Base-by-base conservation (phyloP, 345 rosid genomes). In the Pseudoturritis turrita region DNA sequence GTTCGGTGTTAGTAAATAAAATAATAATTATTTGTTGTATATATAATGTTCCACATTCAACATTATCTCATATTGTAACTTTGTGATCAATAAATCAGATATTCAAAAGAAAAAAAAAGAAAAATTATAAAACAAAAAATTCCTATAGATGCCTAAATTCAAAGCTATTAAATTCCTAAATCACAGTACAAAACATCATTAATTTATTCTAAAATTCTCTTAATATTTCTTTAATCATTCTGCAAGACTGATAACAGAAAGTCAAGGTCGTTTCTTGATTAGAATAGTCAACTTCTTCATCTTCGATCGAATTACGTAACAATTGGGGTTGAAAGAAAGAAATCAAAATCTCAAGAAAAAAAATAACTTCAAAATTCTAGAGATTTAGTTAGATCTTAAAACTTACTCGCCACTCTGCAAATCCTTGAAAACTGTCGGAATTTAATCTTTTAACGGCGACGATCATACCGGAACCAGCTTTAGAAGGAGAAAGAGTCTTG, bases 391-490 rank as follows among this genome's bases (percentile, higher is more conserved):
- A 49, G 54, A 44, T 44, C 68, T 7, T 2, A 33, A 33, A 33
- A 33, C 37, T 67, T 80, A 92, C 97, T 78, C 88, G 90, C 98
- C 98, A 93, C 63, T 89, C 88, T 31, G 84, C 73, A 58, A 86
- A 85, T 3, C 96, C 97, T 79, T 90, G 96, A 71, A 75, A 52
- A 45, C 96, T 82, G 56, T 83, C 89, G 0, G 84, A 52, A 71
- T 85, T 93, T 70, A 87, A 67, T 82, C 87, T 87, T 82, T 90
- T 93, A 70, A 93, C 80, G 52, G 97, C 97, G 61, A 91, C 91
- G 25, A 71, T 56, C 79, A 85, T 83, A 26, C 96, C 97, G 26
- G 55, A 54, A 35, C 88, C 92, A 45, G 51, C 10, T 54, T 79
- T 86, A 9, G 92, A 82, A 15, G 98, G 96, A 17, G 82, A 71